phyloP scores from a whole-genome alignment of 2,329 filamentous ascomycete genomes.

The Alternaria brassicicola region DNA sequence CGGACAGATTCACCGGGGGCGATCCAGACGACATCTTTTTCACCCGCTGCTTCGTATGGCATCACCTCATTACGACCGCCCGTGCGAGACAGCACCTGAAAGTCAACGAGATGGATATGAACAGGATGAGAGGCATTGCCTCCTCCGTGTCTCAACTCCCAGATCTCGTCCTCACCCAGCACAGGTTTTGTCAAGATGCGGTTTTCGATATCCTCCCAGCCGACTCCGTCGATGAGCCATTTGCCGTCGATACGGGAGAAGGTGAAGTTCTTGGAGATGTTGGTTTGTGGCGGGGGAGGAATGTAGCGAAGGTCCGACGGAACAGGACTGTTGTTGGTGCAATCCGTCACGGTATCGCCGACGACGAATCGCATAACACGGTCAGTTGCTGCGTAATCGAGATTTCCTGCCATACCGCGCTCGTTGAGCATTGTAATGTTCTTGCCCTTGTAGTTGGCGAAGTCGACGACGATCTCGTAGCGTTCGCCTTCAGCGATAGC shows the following conservation, averaged over 20 bases:
- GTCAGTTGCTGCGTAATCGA: constrained; percentile 58
- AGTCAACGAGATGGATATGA: constrained; percentile 66
- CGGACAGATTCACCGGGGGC: constrained; percentile 52
- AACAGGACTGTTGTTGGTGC: constrained; percentile 34
- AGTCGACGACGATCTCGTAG: constrained; percentile 65
- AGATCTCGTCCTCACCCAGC: constrained; percentile 46
- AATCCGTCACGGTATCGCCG: constrained; percentile 34
- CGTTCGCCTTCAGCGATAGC: constrained; percentile 62
- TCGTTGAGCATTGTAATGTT: constrained; percentile 57
- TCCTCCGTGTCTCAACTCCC: constrained; percentile 53
- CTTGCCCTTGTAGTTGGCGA: constrained; percentile 56
- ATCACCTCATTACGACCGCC: constrained; percentile 53
- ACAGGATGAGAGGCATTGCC: constrained; percentile 61
- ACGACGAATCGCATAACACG: constrained; percentile 54
- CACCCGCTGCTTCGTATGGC: constrained; percentile 61
- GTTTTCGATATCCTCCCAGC: constrained; percentile 42
- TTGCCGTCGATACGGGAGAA: constrained; percentile 37
- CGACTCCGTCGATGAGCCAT: constrained; percentile 46
- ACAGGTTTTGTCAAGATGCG: constrained; percentile 40
- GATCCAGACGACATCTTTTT: constrained; percentile 66
- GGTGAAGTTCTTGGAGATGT: constrained; percentile 33
- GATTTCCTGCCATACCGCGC: constrained; percentile 52
- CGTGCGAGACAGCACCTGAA: constrained; percentile 59
- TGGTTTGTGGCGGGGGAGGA: constrained; percentile 27
- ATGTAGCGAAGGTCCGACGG: constrained; percentile 36